phyloP scores from a whole-genome alignment of 208 protist species.

The Endotrypanum monterogeii region DNA sequence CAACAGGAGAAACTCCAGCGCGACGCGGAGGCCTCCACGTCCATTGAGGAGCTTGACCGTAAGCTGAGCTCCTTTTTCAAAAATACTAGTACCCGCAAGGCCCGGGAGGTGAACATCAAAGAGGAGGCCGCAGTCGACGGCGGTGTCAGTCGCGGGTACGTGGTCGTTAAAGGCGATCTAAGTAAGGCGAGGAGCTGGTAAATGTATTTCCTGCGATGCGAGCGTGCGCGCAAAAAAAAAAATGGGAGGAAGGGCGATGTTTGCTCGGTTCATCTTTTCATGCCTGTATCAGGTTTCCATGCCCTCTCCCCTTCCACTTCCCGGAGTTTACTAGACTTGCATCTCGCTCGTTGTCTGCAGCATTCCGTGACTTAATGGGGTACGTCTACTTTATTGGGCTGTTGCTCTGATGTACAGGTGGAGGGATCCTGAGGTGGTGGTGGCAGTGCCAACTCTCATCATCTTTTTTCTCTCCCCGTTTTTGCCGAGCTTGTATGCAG shows the following conservation, averaged over 20 bases:
- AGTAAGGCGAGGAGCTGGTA: conserved; percentile 48
- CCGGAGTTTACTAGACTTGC: neutral
- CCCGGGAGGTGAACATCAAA: conserved; percentile 30
- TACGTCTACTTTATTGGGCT: neutral
- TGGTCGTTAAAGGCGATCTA: conserved; percentile 57
- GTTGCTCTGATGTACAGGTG: neutral
- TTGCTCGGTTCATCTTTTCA: neutral
- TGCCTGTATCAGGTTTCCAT: neutral
- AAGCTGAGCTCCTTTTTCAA: conserved; percentile 80
- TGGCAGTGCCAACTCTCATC: neutral
- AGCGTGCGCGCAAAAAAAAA: neutral
- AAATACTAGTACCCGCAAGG: conserved; percentile 49
- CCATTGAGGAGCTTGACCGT: conserved; percentile 66
- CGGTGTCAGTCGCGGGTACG: conserved; percentile 30
- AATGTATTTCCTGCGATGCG: neutral
- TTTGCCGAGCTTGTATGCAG: too few species aligned
- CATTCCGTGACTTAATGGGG: neutral
- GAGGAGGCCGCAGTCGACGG: conserved; percentile 30
- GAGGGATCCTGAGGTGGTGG: neutral
- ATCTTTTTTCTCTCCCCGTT: too few species aligned
- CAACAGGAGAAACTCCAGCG: conserved; percentile 22
- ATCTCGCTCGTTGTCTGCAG: neutral
- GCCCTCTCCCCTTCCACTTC: too few species aligned
- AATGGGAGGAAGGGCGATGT: neutral
- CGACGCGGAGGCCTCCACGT: conserved; percentile 14